Base-by-base conservation (phyloP, 495 filamentous ascomycete species). In the Emericellopsis terricola region DNA sequence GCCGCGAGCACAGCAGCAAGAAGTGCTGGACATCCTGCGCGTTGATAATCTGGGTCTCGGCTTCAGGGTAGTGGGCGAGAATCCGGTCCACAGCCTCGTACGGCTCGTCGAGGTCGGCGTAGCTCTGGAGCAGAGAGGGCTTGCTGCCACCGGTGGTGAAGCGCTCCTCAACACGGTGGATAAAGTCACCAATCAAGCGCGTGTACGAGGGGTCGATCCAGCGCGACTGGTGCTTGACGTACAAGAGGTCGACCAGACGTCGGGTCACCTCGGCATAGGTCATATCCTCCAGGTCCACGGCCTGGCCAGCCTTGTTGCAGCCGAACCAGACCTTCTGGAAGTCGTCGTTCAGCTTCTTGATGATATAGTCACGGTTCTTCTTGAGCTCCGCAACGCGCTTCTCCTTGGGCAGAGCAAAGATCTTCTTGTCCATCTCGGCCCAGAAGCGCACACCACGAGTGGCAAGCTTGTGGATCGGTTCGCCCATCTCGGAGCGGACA, bases 271-370 rank as follows among this genome's bases (percentile, higher is more conserved):
- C 89, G 26, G 69, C 68, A 38, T 97, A 97, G 4, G 87, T 96
- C 89, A 97, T 94, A 45, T 97, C 89, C 53, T 94, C 86, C 1
- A 97, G 73, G 43, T 96, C 89, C 13, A 93, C 83, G 5, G 79
- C 76, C 55, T 92, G 61, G 34, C 81, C 78, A 19, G 66, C 67
- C 44, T 77, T 66, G 55, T 94, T 94, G 41, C 81, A 73, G 31
- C 87, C 89, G 51, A 97, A 97, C 89, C 89, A 97, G 2, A 92
- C 83, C 60, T 97, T 97, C 43, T 94, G 85, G 62, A 91, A 97
- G 56, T 97, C 87, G 45, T 84, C 83, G 43, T 97, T 96, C 40
- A 97, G 75, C 56, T 92, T 93, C 63, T 81, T 76, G 60, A 96
- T 97, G 55, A 97, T 94, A 52, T 94, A 81, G 27, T 87, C 79